Conservation (phyloP, 164 flowering plant species). For the Kalanchoe fedtschenkoi region DNA sequence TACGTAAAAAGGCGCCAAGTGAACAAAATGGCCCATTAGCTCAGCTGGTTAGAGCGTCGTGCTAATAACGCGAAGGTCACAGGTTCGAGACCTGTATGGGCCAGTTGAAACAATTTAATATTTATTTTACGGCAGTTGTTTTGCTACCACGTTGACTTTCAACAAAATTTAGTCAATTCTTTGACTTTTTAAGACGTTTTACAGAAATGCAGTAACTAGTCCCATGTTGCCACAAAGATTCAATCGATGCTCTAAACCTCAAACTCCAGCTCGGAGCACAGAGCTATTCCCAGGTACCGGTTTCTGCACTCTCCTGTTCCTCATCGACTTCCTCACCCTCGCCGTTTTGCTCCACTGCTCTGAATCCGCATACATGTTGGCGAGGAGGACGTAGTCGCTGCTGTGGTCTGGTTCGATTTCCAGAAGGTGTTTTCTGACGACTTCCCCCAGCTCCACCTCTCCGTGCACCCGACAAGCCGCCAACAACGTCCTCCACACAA, state of each 20-base stretch:
- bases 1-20: too few relatives aligned
- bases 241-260: too few relatives aligned
- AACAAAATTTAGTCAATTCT: too few relatives aligned
- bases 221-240: too few relatives aligned
- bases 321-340: slow-evolving; percentile 31
- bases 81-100: slow-evolving; percentile 73
- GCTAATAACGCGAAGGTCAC: slow-evolving; percentile 66
- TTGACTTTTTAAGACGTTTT: too few relatives aligned
- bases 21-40: slow-evolving; percentile 14
- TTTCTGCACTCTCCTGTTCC: slow-evolving; percentile 31
- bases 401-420: slow-evolving; percentile 52
- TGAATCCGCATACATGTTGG: slow-evolving; percentile 37
- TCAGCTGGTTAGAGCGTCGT: slow-evolving; percentile 65
- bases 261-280: background rate
- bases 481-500: slow-evolving; percentile 50
- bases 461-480: slow-evolving; percentile 45
- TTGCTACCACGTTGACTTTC: too few relatives aligned
- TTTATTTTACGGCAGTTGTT: too few relatives aligned
- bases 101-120: too few relatives aligned
- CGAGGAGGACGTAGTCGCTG: slow-evolving; percentile 50
- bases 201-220: too few relatives aligned
- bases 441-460: slow-evolving; percentile 36
- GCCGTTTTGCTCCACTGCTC: slow-evolving; percentile 31
- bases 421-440: slow-evolving; percentile 30
- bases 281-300: slow-evolving; percentile 43